These are phyloP conservation scores for Euptelea pleiosperma DNA, from an alignment of 164 flowering plant species.

Conservation along the genomic window DNA sequence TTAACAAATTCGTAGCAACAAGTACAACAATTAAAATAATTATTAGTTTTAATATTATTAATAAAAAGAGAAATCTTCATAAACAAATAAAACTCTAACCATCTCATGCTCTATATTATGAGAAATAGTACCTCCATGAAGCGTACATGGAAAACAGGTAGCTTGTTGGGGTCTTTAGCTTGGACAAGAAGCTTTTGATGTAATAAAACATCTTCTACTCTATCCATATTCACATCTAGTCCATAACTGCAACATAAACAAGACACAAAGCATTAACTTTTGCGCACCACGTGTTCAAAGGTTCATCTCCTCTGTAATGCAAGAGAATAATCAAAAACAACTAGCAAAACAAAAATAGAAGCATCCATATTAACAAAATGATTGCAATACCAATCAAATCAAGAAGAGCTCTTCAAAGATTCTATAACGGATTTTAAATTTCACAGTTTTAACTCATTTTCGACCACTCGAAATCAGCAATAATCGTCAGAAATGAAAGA, in stretches of 20 bases:
- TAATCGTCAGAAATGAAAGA: no score
- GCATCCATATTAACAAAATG: background rate
- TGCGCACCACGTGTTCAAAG: no score
- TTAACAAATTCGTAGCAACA: no score
- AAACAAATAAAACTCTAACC: no score
- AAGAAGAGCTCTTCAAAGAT: background rate
- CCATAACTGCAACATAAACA: slow-evolving; percentile 55
- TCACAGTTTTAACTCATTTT: no score
- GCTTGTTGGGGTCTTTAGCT: slow-evolving; percentile 71
- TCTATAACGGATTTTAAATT: no score
- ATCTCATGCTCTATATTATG: no score
- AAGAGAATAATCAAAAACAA: background rate
- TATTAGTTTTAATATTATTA: no score
- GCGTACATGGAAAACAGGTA: slow-evolving; percentile 77
- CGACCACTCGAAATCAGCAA: no score
- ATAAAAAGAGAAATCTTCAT: no score
- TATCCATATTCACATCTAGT: slow-evolving; percentile 81
- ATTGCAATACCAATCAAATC: background rate
- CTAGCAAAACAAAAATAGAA: background rate
- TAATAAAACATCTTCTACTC: slow-evolving; percentile 80
- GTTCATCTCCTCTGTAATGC: background rate
- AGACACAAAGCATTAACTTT: slow-evolving; percentile 11
- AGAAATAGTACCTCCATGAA: slow-evolving; percentile 95
- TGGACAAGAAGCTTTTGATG: slow-evolving; percentile 74
- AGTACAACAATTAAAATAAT: no score